Evolutionary conservation across 805 yeast genomes (phyloP).

Genomic region (Ogataea minuta): DNA sequence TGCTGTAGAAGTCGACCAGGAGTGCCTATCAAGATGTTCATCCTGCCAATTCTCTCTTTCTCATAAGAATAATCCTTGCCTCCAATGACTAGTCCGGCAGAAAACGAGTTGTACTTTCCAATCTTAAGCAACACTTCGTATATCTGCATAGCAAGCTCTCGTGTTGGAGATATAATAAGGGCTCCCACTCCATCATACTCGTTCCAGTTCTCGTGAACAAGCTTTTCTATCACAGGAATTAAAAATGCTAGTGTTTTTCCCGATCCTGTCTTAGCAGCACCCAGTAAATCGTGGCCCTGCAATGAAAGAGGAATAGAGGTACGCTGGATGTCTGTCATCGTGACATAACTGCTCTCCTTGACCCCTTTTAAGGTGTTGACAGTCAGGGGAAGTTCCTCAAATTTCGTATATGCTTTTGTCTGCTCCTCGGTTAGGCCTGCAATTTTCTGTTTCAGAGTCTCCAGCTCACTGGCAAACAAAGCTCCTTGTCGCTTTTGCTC

Average conservation of each 20-base stretch:
- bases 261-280: constrained; percentile 87
- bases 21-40: constrained; percentile 84
- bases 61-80: constrained; percentile 87
- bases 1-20: constrained; percentile 92
- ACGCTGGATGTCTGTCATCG: constrained; percentile 83
- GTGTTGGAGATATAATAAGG: constrained; percentile 82
- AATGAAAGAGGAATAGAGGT: constrained; percentile 73
- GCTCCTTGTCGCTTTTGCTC: constrained; percentile 29
- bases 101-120: constrained; percentile 70
- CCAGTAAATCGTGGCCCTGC: constrained; percentile 76
- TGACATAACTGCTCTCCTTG: constrained; percentile 71
- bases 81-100: constrained; percentile 91
- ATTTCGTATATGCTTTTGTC: constrained; percentile 43
- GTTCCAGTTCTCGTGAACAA: constrained; percentile 70
- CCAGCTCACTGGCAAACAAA: constrained; percentile 36
- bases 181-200: constrained; percentile 89
- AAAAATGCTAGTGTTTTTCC: constrained; percentile 89
- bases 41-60: constrained; percentile 70
- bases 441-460: constrained; percentile 48
- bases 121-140: constrained; percentile 83
- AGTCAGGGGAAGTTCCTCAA: constrained; percentile 77
- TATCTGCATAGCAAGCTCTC: constrained; percentile 88
- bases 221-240: constrained; percentile 72
- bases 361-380: constrained; percentile 66
- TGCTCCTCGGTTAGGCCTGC: constrained; percentile 50